Conservation (phyloP, 2,329 filamentous ascomycete species). For the Calcarisporium arbuscula region DNA sequence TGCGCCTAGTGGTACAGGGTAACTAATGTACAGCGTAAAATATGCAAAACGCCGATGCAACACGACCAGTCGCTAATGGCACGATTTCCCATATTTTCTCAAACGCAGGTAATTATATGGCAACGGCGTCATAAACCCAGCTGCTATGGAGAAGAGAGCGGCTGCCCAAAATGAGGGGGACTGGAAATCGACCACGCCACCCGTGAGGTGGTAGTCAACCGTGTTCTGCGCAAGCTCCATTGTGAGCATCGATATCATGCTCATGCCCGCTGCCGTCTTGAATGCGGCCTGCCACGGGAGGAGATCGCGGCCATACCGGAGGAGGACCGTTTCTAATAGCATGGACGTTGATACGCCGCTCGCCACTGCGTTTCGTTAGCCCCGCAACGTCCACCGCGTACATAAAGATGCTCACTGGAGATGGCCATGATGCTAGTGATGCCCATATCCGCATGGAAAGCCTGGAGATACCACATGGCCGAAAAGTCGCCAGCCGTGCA, state of each 20-base stretch:
- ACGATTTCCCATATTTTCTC: constrained; percentile 40
- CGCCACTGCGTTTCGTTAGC: constrained; percentile 33
- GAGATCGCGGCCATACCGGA: constrained; percentile 39
- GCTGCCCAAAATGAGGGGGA: constrained; percentile 46
- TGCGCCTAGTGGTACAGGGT: too few species aligned
- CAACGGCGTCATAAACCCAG: constrained; percentile 42
- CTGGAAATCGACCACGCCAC: constrained; percentile 39
- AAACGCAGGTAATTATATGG: constrained; percentile 48
- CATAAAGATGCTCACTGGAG: constrained; percentile 33
- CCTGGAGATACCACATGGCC: constrained; percentile 48
- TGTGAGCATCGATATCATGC: constrained; percentile 51
- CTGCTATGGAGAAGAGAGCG: constrained; percentile 35
- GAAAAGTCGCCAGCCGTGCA: constrained; percentile 52
- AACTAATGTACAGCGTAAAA: too few species aligned
- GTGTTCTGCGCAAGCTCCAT: constrained; percentile 51
- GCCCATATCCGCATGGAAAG: constrained; percentile 37
- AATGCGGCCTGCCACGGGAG: constrained; percentile 40
- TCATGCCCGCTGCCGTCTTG: constrained; percentile 51
- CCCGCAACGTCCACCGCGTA: not conserved
- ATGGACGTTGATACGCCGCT: constrained; percentile 46
- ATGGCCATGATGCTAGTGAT: constrained; percentile 44
- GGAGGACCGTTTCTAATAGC: constrained; percentile 44
- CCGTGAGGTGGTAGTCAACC: constrained; percentile 50
- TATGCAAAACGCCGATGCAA: too few species aligned
- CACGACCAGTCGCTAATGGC: too few species aligned